Evolutionary conservation across 345 rosid genomes (phyloP).

Genomic region (Aegle marmelos): DNA sequence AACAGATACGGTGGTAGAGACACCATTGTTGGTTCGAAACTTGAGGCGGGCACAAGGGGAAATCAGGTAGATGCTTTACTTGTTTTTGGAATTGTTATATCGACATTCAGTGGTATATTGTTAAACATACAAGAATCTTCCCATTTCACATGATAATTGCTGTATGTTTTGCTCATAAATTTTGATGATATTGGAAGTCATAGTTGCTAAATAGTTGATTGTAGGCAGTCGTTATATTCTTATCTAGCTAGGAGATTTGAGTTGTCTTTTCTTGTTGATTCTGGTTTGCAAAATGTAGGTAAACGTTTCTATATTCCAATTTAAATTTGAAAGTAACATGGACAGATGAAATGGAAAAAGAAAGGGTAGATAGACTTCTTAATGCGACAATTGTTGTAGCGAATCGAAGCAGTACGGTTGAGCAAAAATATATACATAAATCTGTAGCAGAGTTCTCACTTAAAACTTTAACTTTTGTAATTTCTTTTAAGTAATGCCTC

Average conservation of each 20-base stretch:
- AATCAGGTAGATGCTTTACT: conserved; percentile 41
- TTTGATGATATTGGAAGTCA: neutral
- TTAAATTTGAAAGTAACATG: neutral
- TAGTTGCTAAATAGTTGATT: neutral
- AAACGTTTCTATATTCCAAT: neutral
- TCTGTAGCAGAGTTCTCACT: neutral
- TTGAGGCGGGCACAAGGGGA: conserved; percentile 39
- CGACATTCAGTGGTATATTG: neutral
- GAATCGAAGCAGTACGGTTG: neutral
- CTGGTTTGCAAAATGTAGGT: neutral
- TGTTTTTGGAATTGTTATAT: neutral
- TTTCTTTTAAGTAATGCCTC: neutral
- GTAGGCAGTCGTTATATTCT: neutral
- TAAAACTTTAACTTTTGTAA: neutral
- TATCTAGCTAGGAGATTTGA: neutral
- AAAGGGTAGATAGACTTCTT: neutral
- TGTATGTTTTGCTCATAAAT: neutral
- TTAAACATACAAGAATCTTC: neutral
- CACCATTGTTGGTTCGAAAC: conserved; percentile 36
- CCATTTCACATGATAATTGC: neutral
- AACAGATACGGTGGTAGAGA: conserved; percentile 45
- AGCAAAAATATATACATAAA: too few species aligned
- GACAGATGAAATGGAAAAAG: neutral
- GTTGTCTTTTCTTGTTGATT: neutral
- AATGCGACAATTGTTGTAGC: neutral